Base-by-base conservation (phyloP, 225 moss, liverwort and hornwort genomes). In the Polytrichum commune region DNA sequence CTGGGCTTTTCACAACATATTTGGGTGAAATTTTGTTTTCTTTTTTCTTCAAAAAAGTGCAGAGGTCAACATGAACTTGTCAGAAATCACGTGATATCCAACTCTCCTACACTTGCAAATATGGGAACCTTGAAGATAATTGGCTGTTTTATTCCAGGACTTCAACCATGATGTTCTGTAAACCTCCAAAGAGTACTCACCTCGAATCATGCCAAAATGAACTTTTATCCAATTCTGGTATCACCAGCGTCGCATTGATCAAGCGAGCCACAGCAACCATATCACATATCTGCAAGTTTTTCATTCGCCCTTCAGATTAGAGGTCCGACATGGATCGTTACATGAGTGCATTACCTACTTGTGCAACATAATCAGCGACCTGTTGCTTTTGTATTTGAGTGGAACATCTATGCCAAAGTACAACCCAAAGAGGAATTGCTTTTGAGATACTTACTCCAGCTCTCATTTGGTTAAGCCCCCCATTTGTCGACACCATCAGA, bases 191-290 rank as follows among this genome's bases (percentile, higher is more conserved):
- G 29, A n/a, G n/a, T n/a, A 23, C 86, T 82, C 75, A 98, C 98
- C 98, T 98, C 16, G 85, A 82, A 69, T 98, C 97, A 76, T 92
- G 92, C 97, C 97, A 98, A 67, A 93, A 98, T n/a, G 97, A 98
- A 46, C 88, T 57, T 29, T 87, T 94, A 70, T 98, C 97, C 63
- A 98, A 83, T 70, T 95, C 91, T 16, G 97, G 97, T 80, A 98
- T 82, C 18, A 98, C 94, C 23, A 98, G 80, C 0, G 97, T 98
- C n/a, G 97, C 97, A 58, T 98, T 98, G 62, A 98, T 84, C 22
- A 98, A 73, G 65, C 97, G 85, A 81, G 97, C 97, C 63, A 98
- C 91, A 71, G 92, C 92, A 65, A 98, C 97, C 97, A 98, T 98
- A 32, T 98, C 98, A 78, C 98, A 98, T 27, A 98, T 90, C 90